These are phyloP conservation scores for Citrus unshiu DNA, from an alignment of 345 rosid species.

Conservation along the genomic window DNA sequence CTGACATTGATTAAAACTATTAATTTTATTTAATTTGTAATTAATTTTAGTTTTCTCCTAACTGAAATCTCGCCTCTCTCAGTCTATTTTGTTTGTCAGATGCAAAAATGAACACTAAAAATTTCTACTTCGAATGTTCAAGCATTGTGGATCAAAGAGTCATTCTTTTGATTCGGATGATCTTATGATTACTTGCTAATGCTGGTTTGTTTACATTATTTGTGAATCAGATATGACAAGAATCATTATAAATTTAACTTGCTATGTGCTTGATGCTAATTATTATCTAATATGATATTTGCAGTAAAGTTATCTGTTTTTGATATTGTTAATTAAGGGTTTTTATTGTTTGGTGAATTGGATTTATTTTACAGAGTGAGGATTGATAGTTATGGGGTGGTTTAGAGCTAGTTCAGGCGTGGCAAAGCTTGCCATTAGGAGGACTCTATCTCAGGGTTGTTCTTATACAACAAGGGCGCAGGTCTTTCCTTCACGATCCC, in stretches of 20 bases:
- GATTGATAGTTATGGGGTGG: constrained; percentile 55
- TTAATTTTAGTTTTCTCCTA: too few species aligned
- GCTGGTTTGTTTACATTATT: background rate
- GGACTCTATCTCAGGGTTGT: constrained; percentile 50
- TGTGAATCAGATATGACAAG: background rate
- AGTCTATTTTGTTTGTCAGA: background rate
- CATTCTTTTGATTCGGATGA: background rate
- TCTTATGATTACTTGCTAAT: background rate
- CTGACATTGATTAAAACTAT: background rate
- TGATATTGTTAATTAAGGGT: background rate
- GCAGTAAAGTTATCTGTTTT: background rate
- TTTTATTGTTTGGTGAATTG: background rate
- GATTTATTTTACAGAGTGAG: background rate
- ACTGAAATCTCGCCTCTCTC: background rate
- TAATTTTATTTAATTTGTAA: too few species aligned
- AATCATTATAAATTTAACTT: background rate
- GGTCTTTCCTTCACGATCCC: constrained; percentile 34
- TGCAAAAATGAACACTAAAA: background rate
- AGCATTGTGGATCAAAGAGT: background rate
- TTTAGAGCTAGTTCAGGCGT: constrained; percentile 59
- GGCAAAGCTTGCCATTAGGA: constrained; percentile 62
- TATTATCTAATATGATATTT: background rate
- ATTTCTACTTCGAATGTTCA: background rate
- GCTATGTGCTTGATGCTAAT: background rate
- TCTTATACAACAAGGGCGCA: constrained; percentile 42